phyloP scores from a whole-genome alignment of 192 early-diverging fungal species.

The Backusella parvicylindrica region DNA sequence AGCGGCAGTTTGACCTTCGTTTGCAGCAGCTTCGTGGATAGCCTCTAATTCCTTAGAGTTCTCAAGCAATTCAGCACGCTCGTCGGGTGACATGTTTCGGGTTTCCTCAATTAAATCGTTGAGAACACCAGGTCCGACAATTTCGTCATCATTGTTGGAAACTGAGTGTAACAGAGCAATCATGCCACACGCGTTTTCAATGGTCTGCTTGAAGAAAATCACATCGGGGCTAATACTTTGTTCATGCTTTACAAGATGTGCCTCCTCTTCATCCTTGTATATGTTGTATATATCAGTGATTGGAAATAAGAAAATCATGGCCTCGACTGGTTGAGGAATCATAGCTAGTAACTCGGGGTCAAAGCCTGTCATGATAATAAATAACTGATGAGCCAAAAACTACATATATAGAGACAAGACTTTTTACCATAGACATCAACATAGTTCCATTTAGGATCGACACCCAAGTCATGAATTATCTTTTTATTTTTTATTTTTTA shows the following conservation, averaged over 20 bases:
- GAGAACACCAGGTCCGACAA: conserved; percentile 51
- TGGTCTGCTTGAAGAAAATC: conserved; percentile 85
- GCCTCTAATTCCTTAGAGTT: conserved; percentile 48
- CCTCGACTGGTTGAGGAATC: conserved; percentile 78
- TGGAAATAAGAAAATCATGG: conserved; percentile 89
- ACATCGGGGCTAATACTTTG: conserved; percentile 55
- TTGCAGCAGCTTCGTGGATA: conserved; percentile 53
- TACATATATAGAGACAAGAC: background rate
- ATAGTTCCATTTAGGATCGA: conserved; percentile 58
- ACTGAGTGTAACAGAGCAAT: conserved; percentile 91
- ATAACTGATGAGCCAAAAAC: background rate
- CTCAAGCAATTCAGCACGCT: conserved; percentile 74
- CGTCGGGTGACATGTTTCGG: conserved; percentile 58
- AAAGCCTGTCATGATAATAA: conserved; percentile 47
- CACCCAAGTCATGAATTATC: conserved; percentile 70
- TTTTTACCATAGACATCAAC: conserved; percentile 74
- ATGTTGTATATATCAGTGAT: conserved; percentile 57
- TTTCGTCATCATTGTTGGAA: conserved; percentile 62
- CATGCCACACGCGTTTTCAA: conserved; percentile 91
- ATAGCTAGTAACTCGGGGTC: conserved; percentile 80
- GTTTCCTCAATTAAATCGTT: conserved; percentile 64
- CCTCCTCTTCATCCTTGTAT: conserved; percentile 46
- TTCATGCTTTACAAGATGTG: conserved; percentile 41
- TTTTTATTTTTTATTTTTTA: too few species aligned
- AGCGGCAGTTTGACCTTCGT: conserved; percentile 65